phyloP scores from a whole-genome alignment of 2,329 filamentous ascomycete genomes.

The Fusarium ambrosium region DNA sequence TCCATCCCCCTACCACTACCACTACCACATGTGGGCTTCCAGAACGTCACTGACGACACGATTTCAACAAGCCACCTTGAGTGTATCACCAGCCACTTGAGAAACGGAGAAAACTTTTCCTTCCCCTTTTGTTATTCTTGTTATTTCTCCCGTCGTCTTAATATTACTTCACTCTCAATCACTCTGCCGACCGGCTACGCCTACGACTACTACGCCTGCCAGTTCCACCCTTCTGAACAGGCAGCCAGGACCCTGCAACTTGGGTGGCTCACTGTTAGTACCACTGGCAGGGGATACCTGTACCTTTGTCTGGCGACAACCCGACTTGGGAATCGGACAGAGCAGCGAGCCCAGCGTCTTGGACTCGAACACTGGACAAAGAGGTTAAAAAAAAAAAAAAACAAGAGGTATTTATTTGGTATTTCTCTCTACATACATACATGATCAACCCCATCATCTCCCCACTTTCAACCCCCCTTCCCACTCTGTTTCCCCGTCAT shows the following conservation, averaged over 20 bases:
- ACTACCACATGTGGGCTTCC: background rate
- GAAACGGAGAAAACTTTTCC: background rate
- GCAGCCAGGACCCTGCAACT: slow-evolving; percentile 27
- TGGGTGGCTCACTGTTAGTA: slow-evolving; percentile 12
- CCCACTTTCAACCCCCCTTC: background rate
- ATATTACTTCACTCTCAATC: background rate
- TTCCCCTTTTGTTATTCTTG: background rate
- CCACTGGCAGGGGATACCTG: slow-evolving; percentile 12
- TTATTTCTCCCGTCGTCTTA: background rate
- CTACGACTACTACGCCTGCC: background rate
- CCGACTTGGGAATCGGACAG: background rate
- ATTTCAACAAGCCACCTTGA: slow-evolving; percentile 1
- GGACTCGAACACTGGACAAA: slow-evolving; percentile 4
- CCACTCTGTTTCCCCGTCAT: background rate
- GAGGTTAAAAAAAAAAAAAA: background rate
- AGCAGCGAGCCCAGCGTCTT: background rate
- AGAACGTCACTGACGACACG: slow-evolving; percentile 4
- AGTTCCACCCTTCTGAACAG: slow-evolving; percentile 11
- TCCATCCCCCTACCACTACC: background rate
- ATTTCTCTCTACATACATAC: background rate
- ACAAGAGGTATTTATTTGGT: slow-evolving; percentile 9
- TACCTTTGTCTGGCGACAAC: slow-evolving; percentile 13
- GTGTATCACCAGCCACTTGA: slow-evolving; percentile 5
- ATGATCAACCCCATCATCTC: background rate
- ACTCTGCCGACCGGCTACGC: slow-evolving; percentile 13